Evolutionary conservation across 768 basidiomycete genomes (phyloP).

Genomic region (Pisolithus albus): DNA sequence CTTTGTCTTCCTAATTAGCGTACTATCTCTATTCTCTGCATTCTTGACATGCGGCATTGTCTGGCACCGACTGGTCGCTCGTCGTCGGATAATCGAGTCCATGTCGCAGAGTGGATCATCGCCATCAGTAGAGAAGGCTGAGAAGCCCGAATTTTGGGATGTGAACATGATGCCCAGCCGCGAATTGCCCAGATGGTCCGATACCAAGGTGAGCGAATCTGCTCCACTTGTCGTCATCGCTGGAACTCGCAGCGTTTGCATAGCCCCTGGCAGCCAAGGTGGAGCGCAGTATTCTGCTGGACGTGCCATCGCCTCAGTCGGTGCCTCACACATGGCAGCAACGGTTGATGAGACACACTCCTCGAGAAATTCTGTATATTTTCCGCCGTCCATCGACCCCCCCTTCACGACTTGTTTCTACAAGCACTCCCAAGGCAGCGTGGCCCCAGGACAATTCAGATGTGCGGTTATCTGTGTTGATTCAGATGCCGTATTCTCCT

Average conservation of each 20-base stretch:
- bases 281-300: neutral
- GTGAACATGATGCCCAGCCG: slow-evolving; percentile 8
- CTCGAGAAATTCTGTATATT: slow-evolving; percentile 23
- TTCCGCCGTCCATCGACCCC: slow-evolving; percentile 15
- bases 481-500: slow-evolving; percentile 22
- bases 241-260: neutral
- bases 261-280: slow-evolving; percentile 20
- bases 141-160: slow-evolving; percentile 22
- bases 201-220: slow-evolving; percentile 16
- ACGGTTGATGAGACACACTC: slow-evolving; percentile 9
- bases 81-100: slow-evolving; percentile 23
- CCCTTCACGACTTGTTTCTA: neutral
- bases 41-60: slow-evolving; percentile 25
- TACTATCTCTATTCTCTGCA: slow-evolving; percentile 24
- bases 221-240: slow-evolving; percentile 14
- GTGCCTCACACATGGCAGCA: slow-evolving; percentile 17
- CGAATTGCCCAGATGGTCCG: slow-evolving; percentile 7
- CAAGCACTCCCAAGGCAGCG: neutral
- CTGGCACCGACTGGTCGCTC: slow-evolving; percentile 28
- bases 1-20: slow-evolving; percentile 27
- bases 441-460: slow-evolving; percentile 13
- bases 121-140: neutral
- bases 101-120: slow-evolving; percentile 5
- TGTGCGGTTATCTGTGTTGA: slow-evolving; percentile 22
- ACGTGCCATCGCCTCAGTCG: slow-evolving; percentile 2